Evolutionary conservation across 331 rosid genomes (phyloP), one percentile per base, ranked within the genome.

Genomic region (Malus hybrid): DNA sequence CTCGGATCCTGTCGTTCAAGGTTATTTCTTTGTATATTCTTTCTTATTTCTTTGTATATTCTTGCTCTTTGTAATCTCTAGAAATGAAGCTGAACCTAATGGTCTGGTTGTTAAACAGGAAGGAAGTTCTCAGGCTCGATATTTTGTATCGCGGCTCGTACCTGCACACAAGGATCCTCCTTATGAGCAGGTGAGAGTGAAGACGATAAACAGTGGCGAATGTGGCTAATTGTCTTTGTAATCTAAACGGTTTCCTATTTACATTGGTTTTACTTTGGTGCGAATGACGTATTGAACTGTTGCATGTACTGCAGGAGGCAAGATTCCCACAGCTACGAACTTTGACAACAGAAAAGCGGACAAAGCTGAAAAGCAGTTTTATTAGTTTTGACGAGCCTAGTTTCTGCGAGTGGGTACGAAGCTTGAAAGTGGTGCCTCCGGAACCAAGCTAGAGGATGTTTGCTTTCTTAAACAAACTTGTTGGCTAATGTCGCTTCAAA

Each of bases 111-210:
- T 77, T 70, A 73, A 79, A 85, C 97, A 94, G 99, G 99, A 92
- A 85, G 97, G 97, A 81, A 94, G 97, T 85, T 94, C 99, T 50
- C 99, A 89, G 76, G 97, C 97, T 69, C 88, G 99, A 36, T 94
- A 92, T 80, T 92, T 94, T 71, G 97, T 89, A 64, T 90, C 99
- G 15, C 96, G 97, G 52, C 97, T 94, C 80, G 87, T 92, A 73
- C 97, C 97, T 27, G 97, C 97, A 20, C 97, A 94, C 88, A 92
- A 88, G 84, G 99, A 94, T 85, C 99, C 99, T 85, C 97, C 99
- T 66, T 94, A 94, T 69, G 99, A 94, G 83, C 99, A 94, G 97
- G 99, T 88, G 73, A 89, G 88, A 67, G 36, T 24, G 42, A 62
- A 67, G 63, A 68, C 36, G 27, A 31, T 75, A 74, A 29, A 44